Base-by-base conservation (phyloP, 768 basidiomycete species). In the Pisolithus albus region DNA sequence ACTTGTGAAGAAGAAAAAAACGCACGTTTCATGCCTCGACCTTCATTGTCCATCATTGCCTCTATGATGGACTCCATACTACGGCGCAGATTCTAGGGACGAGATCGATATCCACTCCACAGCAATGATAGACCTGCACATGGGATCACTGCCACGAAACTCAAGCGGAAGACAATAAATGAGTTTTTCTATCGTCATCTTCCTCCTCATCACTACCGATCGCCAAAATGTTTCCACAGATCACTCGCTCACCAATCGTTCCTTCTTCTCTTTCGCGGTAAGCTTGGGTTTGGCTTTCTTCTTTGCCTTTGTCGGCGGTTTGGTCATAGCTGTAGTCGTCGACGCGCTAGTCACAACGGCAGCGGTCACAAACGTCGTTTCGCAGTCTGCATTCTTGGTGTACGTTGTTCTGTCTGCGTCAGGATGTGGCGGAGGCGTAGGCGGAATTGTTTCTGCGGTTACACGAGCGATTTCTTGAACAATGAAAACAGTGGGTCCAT, bases 131-230 rank as follows among this genome's bases (percentile, higher is more conserved):
- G n/a, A 13, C n/a, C 19, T 73, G 21, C 86, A 50, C 61, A 90
- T 91, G 2, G 88, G 85, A 68, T 95, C 90, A 57, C 75, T 86
- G 8, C 93, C 93, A 21, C 93, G 79, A 64, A 92, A 97, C 67
- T 95, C 93, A 10, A 97, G 75, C 0, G 93, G 93, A 36, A 95
- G 72, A 49, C 78, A 81, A 24, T 83, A 77, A 15, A 93, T 76
- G 15, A 89, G 77, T 52, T 79, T 81, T 56, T 92, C 90, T 30
- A 86, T 71, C 47, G 77, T 77, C 54, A 84, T 63, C 79, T 84
- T 46, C 3, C 21, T 23, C 49, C 28, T 40, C 9, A 15, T 43
- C 23, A 32, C 3, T 21, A 1, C 36, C 28, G 26, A 24, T 13
- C n/a, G 2, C 24, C 46, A 21, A 32, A 32, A 36, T 3, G 6